These are phyloP conservation scores for Panaeolus cyanescens DNA, from an alignment of 768 basidiomycete genomes.

Conservation along the genomic window DNA sequence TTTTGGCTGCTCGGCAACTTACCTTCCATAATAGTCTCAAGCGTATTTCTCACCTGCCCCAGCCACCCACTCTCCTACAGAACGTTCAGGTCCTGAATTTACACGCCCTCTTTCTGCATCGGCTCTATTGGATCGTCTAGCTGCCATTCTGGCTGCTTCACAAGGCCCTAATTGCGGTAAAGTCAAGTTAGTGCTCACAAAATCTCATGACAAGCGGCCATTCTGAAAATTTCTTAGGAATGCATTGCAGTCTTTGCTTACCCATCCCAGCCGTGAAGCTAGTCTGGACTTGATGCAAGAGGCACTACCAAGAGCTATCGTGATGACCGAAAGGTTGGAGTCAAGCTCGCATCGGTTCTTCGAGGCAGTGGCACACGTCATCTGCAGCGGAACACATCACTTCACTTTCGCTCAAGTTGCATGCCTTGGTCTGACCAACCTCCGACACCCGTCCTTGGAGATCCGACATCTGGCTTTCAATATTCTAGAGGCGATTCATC, in stretches of 20 bases:
- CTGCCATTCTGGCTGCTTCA: slow-evolving; percentile 66
- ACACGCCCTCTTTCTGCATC: slow-evolving; percentile 54
- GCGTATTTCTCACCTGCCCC: slow-evolving; percentile 71
- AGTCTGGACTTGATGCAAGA: slow-evolving; percentile 63
- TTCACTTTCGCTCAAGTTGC: slow-evolving; percentile 76
- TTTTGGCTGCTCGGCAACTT: slow-evolving; percentile 3
- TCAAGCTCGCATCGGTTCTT: slow-evolving; percentile 72
- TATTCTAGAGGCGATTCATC: slow-evolving; percentile 73
- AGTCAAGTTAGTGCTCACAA: slow-evolving; percentile 60
- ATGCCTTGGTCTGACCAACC: slow-evolving; percentile 81
- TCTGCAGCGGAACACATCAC: slow-evolving; percentile 57
- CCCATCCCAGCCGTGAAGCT: slow-evolving; percentile 43
- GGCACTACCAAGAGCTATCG: slow-evolving; percentile 68
- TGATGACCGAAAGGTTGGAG: slow-evolving; percentile 51
- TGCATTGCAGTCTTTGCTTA: slow-evolving; percentile 70
- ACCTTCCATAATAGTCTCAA: slow-evolving; percentile 55
- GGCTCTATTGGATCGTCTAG: slow-evolving; percentile 63
- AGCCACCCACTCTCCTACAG: slow-evolving; percentile 63
- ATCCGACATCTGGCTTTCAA: slow-evolving; percentile 79
- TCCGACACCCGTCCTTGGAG: slow-evolving; percentile 66
- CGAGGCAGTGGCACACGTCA: slow-evolving; percentile 72
- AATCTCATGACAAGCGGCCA: not conserved
- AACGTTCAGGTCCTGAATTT: slow-evolving; percentile 51
- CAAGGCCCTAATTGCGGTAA: slow-evolving; percentile 50
- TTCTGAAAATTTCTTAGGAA: slow-evolving; percentile 50